These are phyloP conservation scores for Trichoderma sp. DNA, from an alignment of 2,329 filamentous ascomycete genomes.

Conservation along the genomic window DNA sequence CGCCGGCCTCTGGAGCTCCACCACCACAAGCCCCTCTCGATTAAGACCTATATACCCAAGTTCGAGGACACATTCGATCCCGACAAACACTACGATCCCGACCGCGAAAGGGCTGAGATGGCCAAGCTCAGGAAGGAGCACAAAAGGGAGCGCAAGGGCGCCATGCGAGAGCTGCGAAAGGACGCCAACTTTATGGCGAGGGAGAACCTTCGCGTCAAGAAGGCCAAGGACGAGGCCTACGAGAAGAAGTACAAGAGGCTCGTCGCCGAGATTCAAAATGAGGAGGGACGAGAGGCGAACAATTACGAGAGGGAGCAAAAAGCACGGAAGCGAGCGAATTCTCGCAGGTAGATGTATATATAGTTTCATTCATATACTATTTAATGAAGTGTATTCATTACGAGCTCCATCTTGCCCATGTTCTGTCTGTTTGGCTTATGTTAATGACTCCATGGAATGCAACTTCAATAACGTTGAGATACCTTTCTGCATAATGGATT, in stretches of 20 bases:
- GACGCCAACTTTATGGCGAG: slow-evolving; percentile 92
- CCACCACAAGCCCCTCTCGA: slow-evolving; percentile 82
- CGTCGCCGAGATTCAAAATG: slow-evolving; percentile 91
- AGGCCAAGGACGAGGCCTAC: slow-evolving; percentile 88
- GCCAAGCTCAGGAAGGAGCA: slow-evolving; percentile 85
- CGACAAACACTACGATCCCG: slow-evolving; percentile 94
- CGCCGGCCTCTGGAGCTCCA: slow-evolving; percentile 85
- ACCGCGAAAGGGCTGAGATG: slow-evolving; percentile 83
- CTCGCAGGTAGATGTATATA: slow-evolving; percentile 22
- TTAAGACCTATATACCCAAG: slow-evolving; percentile 86
- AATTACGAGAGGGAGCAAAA: slow-evolving; percentile 85
- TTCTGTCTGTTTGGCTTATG: background rate
- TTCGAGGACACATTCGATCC: slow-evolving; percentile 97
- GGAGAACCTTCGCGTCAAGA: slow-evolving; percentile 89
- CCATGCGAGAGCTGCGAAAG: slow-evolving; percentile 90
- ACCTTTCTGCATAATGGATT: background rate
- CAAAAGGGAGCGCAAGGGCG: slow-evolving; percentile 94
- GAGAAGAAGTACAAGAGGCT: slow-evolving; percentile 94
- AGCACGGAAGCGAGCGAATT: slow-evolving; percentile 64
- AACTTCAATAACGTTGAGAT: too few species aligned
- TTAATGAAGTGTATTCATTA: slow-evolving; percentile 16
- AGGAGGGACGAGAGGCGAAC: slow-evolving; percentile 86
- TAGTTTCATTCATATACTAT: background rate
- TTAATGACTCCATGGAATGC: too few species aligned
- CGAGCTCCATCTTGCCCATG: background rate